Evolutionary conservation across 1,284 basidiomycete genomes (phyloP).

Genomic region (Marasmius tenuissimus): DNA sequence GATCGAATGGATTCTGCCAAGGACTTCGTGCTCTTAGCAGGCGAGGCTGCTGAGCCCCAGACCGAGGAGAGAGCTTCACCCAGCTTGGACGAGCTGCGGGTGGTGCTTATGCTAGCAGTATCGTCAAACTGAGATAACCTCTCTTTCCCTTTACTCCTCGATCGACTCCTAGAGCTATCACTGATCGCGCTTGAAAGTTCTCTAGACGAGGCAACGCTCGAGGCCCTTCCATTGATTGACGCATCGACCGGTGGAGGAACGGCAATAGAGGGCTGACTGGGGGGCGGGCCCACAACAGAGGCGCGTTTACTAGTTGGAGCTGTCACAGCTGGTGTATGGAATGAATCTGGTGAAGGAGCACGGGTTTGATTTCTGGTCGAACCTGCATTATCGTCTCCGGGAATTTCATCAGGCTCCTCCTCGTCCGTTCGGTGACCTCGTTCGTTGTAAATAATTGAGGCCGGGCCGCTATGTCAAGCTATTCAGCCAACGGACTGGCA

Average conservation of each 20-base stretch:
- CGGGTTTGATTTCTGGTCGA: slow-evolving; percentile 14
- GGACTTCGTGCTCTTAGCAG: slow-evolving; percentile 3
- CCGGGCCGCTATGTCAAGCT: slow-evolving; percentile 55
- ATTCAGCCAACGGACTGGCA: not conserved
- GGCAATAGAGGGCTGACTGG: not conserved
- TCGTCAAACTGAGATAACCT: slow-evolving; percentile 9
- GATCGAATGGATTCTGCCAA: not conserved
- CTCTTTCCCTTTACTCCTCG: slow-evolving; percentile 15
- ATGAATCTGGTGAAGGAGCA: slow-evolving; percentile 14
- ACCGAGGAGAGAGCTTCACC: slow-evolving; percentile 18
- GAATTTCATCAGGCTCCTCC: slow-evolving; percentile 57
- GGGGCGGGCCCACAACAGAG: slow-evolving; percentile 1
- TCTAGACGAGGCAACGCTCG: not conserved
- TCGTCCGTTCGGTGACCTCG: slow-evolving; percentile 71
- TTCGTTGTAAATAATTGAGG: slow-evolving; percentile 78
- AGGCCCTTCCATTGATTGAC: not conserved
- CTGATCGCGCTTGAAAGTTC: slow-evolving; percentile 8
- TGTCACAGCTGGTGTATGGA: slow-evolving; percentile 10
- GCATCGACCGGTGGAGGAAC: not conserved
- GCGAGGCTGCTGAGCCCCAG: slow-evolving; percentile 11
- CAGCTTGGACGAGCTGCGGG: slow-evolving; percentile 15
- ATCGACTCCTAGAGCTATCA: slow-evolving; percentile 9
- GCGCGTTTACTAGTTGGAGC: slow-evolving; percentile 10
- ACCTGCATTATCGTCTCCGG: slow-evolving; percentile 47
- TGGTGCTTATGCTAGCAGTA: slow-evolving; percentile 4